These are phyloP conservation scores for Amanita muscaria DNA, from an alignment of 768 basidiomycete genomes.

Conservation along the genomic window DNA sequence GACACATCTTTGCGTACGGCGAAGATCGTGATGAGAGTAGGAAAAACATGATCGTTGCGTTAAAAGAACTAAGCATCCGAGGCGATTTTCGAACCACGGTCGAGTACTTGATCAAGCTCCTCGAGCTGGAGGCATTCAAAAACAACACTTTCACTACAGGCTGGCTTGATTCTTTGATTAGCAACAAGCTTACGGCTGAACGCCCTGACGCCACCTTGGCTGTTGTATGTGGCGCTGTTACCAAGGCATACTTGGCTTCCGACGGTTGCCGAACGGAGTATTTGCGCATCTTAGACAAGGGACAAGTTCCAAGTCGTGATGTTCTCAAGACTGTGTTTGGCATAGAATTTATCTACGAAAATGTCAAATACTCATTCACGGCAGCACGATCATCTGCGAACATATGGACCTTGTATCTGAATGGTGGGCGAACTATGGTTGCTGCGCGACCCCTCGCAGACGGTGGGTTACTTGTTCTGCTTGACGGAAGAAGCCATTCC, in stretches of 20 bases:
- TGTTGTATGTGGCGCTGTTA: conserved; percentile 92
- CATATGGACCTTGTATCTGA: conserved; percentile 91
- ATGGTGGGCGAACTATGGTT: conserved; percentile 88
- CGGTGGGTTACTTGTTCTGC: conserved; percentile 84
- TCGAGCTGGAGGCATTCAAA: conserved; percentile 93
- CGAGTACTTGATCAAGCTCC: conserved; percentile 96
- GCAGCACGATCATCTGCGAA: conserved; percentile 84
- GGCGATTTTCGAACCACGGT: conserved; percentile 98
- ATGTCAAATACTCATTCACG: conserved; percentile 90
- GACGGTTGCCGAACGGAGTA: conserved; percentile 90
- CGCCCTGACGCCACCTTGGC: conserved; percentile 89
- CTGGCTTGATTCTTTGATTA: conserved; percentile 96
- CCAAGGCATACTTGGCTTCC: conserved; percentile 87
- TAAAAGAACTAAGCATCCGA: conserved; percentile 97
- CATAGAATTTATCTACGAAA: conserved; percentile 97
- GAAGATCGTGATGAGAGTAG: conserved; percentile 90
- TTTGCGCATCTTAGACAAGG: conserved; percentile 93
- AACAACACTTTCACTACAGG: conserved; percentile 98
- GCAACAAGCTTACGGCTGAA: conserved; percentile 94
- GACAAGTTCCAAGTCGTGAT: conserved; percentile 93
- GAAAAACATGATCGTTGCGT: conserved; percentile 99
- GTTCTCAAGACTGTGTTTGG: conserved; percentile 94
- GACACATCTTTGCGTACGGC: conserved; percentile 98
- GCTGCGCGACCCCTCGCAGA: conserved; percentile 91
- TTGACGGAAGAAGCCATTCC: conserved; percentile 94